Conservation (phyloP, 2,329 filamentous ascomycete genomes). For the Fusarium penzigii region DNA sequence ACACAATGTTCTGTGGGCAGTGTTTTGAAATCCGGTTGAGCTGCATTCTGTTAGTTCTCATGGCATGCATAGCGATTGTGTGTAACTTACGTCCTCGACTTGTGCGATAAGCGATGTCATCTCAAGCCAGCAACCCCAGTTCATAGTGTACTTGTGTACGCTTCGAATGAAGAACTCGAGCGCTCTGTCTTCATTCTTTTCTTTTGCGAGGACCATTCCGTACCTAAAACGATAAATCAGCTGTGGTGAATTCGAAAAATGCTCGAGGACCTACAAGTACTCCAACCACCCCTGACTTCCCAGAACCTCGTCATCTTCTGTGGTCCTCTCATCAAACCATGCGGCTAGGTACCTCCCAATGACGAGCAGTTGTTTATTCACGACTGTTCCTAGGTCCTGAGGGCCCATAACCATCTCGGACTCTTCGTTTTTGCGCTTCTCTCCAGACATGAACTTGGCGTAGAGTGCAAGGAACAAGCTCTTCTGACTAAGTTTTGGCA, state of each 20-base stretch:
- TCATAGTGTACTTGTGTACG: constrained; percentile 87
- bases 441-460: constrained; percentile 87
- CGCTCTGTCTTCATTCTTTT: constrained; percentile 85
- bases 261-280: constrained; percentile 59
- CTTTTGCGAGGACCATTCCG: constrained; percentile 84
- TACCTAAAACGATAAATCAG: constrained; percentile 53
- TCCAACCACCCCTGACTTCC: constrained; percentile 91
- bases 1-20: constrained; percentile 87
- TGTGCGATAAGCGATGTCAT: constrained; percentile 78
- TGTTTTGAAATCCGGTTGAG: constrained; percentile 70
- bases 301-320: constrained; percentile 58
- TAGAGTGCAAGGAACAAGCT: constrained; percentile 91
- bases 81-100: constrained; percentile 71
- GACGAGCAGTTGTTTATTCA: constrained; percentile 80
- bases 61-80: constrained; percentile 23
- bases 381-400: constrained; percentile 79
- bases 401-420: constrained; percentile 97
- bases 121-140: constrained; percentile 97
- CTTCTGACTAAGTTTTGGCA: constrained; percentile 77
- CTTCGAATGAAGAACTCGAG: constrained; percentile 86
- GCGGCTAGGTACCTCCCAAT: constrained; percentile 75
- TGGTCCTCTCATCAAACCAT: constrained; percentile 72
- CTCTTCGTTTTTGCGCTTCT: constrained; percentile 95
- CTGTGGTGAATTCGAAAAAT: neutral
- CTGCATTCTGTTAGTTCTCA: constrained; percentile 41